Conservation (phyloP, 495 filamentous ascomycete genomes). For the Astrothelium subdiscretum region DNA sequence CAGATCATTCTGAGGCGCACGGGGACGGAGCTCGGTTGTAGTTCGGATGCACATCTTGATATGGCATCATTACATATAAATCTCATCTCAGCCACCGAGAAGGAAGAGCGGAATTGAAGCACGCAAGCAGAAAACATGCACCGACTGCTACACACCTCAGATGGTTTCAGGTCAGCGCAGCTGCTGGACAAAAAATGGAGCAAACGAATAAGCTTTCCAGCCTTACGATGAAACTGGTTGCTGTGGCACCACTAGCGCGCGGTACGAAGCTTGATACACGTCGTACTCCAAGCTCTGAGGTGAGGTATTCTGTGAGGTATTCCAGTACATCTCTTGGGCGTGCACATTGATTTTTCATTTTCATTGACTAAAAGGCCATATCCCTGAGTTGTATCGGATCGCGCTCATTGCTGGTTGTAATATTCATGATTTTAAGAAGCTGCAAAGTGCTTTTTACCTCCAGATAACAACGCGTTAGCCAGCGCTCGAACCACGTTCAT, state of each 20-base stretch:
- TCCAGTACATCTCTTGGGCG: neutral
- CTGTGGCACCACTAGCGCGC: slow-evolving; percentile 1
- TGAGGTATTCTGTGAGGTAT: neutral
- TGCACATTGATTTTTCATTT: neutral
- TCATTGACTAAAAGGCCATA: neutral
- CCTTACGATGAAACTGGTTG: neutral
- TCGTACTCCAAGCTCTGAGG: neutral
- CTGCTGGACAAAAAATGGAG: neutral
- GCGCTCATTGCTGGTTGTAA: neutral
- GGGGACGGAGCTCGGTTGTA: too few relatives aligned
- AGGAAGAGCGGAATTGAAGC: too few relatives aligned
- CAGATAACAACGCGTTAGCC: neutral
- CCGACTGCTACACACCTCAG: too few relatives aligned
- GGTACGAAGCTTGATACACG: neutral
- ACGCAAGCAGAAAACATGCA: too few relatives aligned
- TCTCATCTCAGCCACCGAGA: too few relatives aligned
- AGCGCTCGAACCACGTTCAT: neutral
- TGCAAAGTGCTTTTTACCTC: neutral
- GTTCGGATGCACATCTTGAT: too few relatives aligned
- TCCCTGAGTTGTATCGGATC: neutral
- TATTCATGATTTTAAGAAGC: neutral
- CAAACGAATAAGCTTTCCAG: neutral
- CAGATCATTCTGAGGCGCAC: too few relatives aligned
- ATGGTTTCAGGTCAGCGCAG: too few relatives aligned
- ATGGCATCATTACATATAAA: too few relatives aligned